A percentile compares a stretch with the other conserved stretches of the same genome.
Evolutionary conservation across 768 basidiomycete species (phyloP).

Genomic region (Tylopilus balloui): DNA sequence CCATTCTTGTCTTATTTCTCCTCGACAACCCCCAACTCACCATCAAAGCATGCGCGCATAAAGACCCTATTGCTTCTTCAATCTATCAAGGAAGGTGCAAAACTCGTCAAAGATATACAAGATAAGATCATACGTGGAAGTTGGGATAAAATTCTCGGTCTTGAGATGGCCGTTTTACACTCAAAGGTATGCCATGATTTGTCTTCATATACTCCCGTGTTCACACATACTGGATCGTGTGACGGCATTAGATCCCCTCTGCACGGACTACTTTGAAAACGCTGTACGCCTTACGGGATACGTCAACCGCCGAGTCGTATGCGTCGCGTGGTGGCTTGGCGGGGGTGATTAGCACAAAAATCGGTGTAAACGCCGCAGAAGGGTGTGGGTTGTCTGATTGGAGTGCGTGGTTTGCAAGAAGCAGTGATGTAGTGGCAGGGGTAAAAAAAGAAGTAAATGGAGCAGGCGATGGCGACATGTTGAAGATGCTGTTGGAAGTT

Average conservation of each 20-base stretch:
- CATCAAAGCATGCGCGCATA: constrained; percentile 66
- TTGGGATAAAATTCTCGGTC: constrained; percentile 49
- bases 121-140: constrained; percentile 14
- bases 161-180: constrained; percentile 76
- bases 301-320: constrained; percentile 77
- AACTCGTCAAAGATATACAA: constrained; percentile 17
- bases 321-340: constrained; percentile 71
- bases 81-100: constrained; percentile 19
- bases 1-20: constrained; percentile 63
- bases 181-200: constrained; percentile 53
- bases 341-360: constrained; percentile 56
- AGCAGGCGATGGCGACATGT: constrained; percentile 47
- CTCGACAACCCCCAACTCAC: constrained; percentile 78
- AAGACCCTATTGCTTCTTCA: constrained; percentile 79
- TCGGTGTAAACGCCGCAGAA: constrained; percentile 52
- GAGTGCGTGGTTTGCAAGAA: constrained; percentile 37
- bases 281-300: constrained; percentile 68
- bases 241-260: constrained; percentile 6
- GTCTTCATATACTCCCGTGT: not conserved
- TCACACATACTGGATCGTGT: not conserved
- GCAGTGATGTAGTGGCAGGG: constrained; percentile 50
- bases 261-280: constrained; percentile 49
- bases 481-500: constrained; percentile 72
- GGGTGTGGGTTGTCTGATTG: constrained; percentile 39
- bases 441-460: constrained; percentile 34